These are phyloP conservation scores for Chaetoceros tenuissimus DNA, from an alignment of 108 stramenopile species.

Conservation along the genomic window DNA sequence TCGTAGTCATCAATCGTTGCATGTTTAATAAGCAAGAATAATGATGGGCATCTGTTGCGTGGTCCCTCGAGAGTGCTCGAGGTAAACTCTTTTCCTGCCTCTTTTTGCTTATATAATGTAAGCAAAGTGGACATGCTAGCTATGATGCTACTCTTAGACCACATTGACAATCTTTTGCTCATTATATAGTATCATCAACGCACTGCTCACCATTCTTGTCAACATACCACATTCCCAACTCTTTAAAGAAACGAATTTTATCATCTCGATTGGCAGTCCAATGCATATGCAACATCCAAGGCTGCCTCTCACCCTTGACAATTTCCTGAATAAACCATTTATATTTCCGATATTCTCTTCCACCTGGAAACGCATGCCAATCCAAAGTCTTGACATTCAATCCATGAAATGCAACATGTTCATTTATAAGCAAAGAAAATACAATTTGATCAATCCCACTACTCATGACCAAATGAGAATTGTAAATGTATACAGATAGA, in stretches of 20 bases:
- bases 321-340: conserved; percentile 23
- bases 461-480: conserved; percentile 21
- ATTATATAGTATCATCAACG: too few relatives aligned
- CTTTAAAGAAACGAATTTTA: conserved; percentile 35
- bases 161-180: too few relatives aligned
- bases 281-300: conserved; percentile 33
- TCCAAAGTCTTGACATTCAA: conserved; percentile 33
- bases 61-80: too few relatives aligned
- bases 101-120: too few relatives aligned
- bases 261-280: conserved; percentile 50
- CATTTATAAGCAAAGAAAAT: conserved; percentile 17
- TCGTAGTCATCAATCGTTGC: too few relatives aligned
- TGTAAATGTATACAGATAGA: conserved; percentile 16
- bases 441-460: conserved; percentile 27
- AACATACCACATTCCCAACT: conserved; percentile 32
- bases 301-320: conserved; percentile 11
- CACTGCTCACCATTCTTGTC: conserved; percentile 7
- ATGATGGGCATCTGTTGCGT: too few relatives aligned
- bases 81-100: too few relatives aligned
- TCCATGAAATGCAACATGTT: conserved; percentile 19
- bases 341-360: conserved; percentile 25
- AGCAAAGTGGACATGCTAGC: too few relatives aligned
- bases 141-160: too few relatives aligned
- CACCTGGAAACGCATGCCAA: conserved; percentile 30
- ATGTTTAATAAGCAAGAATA: too few relatives aligned